Base-by-base conservation (phyloP, 108 stramenopile species). In the Cyclostephanos tholiformis region DNA sequence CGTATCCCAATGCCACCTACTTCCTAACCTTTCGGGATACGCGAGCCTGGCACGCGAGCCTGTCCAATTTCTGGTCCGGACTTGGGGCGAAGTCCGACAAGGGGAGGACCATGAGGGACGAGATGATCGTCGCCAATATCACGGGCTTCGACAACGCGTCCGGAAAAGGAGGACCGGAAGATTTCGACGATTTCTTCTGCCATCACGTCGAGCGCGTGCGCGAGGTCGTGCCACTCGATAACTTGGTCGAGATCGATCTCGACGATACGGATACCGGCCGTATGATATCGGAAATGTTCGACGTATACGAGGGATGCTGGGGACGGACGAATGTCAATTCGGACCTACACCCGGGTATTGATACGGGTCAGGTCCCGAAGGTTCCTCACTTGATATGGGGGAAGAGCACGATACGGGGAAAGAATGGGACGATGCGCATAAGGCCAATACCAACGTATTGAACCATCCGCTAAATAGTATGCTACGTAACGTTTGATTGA, bases 191-290 rank as follows among this genome's bases (percentile, higher is more conserved):
- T 25, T 76, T 67, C 67, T 50, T 67, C 16, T 76, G 75, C 41
- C 17, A 63, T 50, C 75, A 76, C 43, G 75, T 76, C 39, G 13
- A 17, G 8, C 48, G 61, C 27, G 75, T 76, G 8, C 38, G 75
- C n/a, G 41, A 35, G 23, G 35, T 69, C 20, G 52, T 76, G 14
- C 61, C 67, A 26, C 25, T 6, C 17, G 27, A 53, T 25, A 60
- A 27, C 12, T 26, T 76, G 1, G 67, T 76, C 14, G 75, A 76
- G 43, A 63, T 76, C 25, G 75, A 76, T 22, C 69, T 76, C 32
- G 75, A 76, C 4, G 75, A 69, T 55, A 7, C 36, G 23, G 44
- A 38, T 2, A 36, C 30, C 16, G 51, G 58, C 0, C n/a, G 39
- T 2, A 32, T 32, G 7, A 55, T 76, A 62, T 52, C 67, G 49